Conservation (phyloP, 257 asterid species). For the Thymus mandschuricus region DNA sequence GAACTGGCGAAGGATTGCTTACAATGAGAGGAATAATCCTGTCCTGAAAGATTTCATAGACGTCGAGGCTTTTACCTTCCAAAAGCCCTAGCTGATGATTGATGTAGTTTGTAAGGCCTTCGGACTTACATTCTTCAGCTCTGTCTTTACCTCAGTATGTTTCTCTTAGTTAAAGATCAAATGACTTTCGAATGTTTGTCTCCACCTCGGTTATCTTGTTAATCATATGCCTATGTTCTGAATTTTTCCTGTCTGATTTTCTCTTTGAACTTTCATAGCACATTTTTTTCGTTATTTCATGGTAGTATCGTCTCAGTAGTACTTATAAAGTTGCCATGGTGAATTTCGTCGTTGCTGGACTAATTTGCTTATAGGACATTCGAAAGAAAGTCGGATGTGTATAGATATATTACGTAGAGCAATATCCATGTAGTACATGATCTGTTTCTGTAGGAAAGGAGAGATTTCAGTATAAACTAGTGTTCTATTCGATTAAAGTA, state of each 20-base stretch:
- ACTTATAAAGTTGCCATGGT: constrained; percentile 8
- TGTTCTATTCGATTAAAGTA: neutral
- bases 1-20: constrained; percentile 75
- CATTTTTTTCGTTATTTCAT: neutral
- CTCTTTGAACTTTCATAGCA: neutral
- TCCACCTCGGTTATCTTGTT: neutral
- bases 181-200: constrained; percentile 6
- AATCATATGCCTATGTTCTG: neutral
- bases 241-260: neutral
- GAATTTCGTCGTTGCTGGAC: neutral
- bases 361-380: constrained; percentile 10
- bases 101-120: constrained; percentile 35
- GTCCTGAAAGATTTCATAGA: constrained; percentile 74
- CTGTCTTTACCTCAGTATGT: neutral
- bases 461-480: constrained; percentile 16
- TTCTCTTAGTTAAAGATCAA: neutral
- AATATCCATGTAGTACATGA: constrained; percentile 23
- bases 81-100: constrained; percentile 32
- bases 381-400: constrained; percentile 2
- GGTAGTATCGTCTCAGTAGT: neutral
- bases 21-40: constrained; percentile 57
- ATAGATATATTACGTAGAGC: neutral
- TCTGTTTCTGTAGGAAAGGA: constrained; percentile 8
- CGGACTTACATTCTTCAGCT: constrained; percentile 7
- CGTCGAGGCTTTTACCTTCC: constrained; percentile 32